Evolutionary conservation across 2,329 filamentous ascomycete genomes (phyloP).

Genomic region (Pseudogymnoascus pannorum): DNA sequence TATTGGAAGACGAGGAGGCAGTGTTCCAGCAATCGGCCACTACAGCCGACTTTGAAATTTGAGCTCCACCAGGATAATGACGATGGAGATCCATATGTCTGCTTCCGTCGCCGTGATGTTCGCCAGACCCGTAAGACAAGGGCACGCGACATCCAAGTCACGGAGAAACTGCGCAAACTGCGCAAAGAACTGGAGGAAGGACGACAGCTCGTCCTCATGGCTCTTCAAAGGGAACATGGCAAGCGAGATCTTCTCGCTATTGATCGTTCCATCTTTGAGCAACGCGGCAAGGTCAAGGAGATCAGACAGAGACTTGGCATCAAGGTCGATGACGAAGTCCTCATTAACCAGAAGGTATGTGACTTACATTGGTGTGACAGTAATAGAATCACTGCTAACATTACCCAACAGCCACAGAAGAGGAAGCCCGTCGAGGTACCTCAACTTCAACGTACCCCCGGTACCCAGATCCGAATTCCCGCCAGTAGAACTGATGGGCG

Average conservation of each 20-base stretch:
- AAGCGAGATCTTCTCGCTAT: slow-evolving; percentile 70
- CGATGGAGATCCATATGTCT: slow-evolving; percentile 94
- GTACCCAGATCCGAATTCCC: slow-evolving; percentile 61
- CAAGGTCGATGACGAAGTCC: slow-evolving; percentile 87
- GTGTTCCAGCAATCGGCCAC: slow-evolving; percentile 57
- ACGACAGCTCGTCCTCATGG: slow-evolving; percentile 68
- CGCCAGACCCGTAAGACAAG: slow-evolving; percentile 92
- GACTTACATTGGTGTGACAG: slow-evolving; percentile 27
- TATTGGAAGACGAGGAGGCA: slow-evolving; percentile 76
- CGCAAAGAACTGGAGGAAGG: slow-evolving; percentile 87
- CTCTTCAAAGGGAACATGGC: slow-evolving; percentile 71
- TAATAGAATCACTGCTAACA: slow-evolving; percentile 25
- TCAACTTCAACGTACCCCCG: slow-evolving; percentile 51
- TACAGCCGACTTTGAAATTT: slow-evolving; percentile 80
- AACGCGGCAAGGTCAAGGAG: slow-evolving; percentile 74
- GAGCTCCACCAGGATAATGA: slow-evolving; percentile 92
- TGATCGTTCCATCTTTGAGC: slow-evolving; percentile 74
- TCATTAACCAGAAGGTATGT: slow-evolving; percentile 86
- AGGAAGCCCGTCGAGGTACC: slow-evolving; percentile 55
- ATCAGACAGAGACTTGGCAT: slow-evolving; percentile 83
- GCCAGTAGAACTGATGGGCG: slow-evolving; percentile 59
- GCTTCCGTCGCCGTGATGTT: slow-evolving; percentile 90
- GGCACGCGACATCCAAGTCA: slow-evolving; percentile 85
- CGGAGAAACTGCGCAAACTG: slow-evolving; percentile 87
- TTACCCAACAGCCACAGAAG: slow-evolving; percentile 54